phyloP scores from a whole-genome alignment of 2,329 filamentous ascomycete genomes.

The Penicillium sp. region DNA sequence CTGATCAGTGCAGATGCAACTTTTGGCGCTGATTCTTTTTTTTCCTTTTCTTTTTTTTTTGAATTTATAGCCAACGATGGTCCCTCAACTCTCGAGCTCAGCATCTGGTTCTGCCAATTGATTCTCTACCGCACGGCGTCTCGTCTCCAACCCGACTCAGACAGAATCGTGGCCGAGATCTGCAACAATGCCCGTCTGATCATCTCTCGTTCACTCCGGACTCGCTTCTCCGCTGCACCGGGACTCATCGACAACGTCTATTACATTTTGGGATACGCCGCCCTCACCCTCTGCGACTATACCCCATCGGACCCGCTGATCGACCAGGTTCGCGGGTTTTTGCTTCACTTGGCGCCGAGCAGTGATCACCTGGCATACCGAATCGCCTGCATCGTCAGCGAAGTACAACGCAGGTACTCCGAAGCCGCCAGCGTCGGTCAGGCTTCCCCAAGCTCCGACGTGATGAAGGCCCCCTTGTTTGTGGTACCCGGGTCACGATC shows the following conservation, averaged over 20 bases:
- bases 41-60: no score
- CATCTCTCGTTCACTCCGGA: constrained; percentile 25
- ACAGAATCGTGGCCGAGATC: constrained; percentile 24
- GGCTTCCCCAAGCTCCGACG: constrained; percentile 16
- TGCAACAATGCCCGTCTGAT: constrained; percentile 28
- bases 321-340: constrained; percentile 28
- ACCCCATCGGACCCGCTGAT: constrained; percentile 28
- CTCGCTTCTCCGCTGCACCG: constrained; percentile 27
- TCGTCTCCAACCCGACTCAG: constrained; percentile 21
- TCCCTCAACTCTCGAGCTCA: constrained; percentile 29
- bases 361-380: constrained; percentile 31
- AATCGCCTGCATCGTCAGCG: constrained; percentile 27
- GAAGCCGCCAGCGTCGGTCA: constrained; percentile 16
- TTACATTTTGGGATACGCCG: constrained; percentile 31
- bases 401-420: constrained; percentile 27
- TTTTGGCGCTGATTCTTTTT: constrained; percentile 1
- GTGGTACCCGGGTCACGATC: constrained; percentile 11
- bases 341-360: constrained; percentile 29
- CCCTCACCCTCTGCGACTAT: constrained; percentile 33
- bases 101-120: constrained; percentile 32
- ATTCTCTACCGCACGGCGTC: constrained; percentile 29
- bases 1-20: background rate
- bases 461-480: constrained; percentile 10
- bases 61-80: constrained; percentile 19
- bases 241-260: constrained; percentile 29